These are phyloP conservation scores for Aleurites moluccanus DNA, from an alignment of 441 rosid species.

Conservation along the genomic window DNA sequence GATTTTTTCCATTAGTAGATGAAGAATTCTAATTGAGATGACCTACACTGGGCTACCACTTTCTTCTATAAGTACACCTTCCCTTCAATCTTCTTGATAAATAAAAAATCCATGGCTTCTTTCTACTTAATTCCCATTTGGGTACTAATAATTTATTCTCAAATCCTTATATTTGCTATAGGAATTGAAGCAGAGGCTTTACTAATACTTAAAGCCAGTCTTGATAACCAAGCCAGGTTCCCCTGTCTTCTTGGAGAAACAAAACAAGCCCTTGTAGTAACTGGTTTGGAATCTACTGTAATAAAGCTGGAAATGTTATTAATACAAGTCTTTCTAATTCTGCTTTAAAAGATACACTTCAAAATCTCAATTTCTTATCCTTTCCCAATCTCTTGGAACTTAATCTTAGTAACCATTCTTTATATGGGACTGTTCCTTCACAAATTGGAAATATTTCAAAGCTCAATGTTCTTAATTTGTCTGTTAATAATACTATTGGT, in stretches of 20 bases:
- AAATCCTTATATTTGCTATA: too few species aligned
- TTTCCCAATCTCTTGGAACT: constrained; percentile 3
- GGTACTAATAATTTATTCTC: too few species aligned
- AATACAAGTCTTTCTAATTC: constrained; percentile 2
- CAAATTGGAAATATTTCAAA: not conserved
- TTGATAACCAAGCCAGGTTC: not conserved
- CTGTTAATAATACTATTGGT: not conserved
- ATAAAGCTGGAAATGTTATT: too few species aligned
- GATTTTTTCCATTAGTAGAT: too few species aligned
- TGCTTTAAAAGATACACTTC: constrained; percentile 15
- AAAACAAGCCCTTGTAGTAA: not conserved
- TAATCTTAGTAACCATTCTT: not conserved
- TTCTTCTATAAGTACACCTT: too few species aligned
- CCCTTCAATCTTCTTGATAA: too few species aligned
- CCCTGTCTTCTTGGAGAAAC: constrained; percentile 13
- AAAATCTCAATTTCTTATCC: constrained; percentile 13
- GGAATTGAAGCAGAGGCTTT: constrained; percentile 13
- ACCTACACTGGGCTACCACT: too few species aligned
- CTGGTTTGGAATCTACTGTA: constrained; percentile 11
- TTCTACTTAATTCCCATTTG: too few species aligned
- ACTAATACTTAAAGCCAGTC: constrained; percentile 8
- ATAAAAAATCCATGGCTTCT: too few species aligned
- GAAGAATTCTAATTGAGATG: too few species aligned
- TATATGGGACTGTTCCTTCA: constrained; percentile 1
- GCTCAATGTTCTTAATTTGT: not conserved